Base-by-base conservation (phyloP, 768 basidiomycete genomes). In the Lentinula aciculospora region DNA sequence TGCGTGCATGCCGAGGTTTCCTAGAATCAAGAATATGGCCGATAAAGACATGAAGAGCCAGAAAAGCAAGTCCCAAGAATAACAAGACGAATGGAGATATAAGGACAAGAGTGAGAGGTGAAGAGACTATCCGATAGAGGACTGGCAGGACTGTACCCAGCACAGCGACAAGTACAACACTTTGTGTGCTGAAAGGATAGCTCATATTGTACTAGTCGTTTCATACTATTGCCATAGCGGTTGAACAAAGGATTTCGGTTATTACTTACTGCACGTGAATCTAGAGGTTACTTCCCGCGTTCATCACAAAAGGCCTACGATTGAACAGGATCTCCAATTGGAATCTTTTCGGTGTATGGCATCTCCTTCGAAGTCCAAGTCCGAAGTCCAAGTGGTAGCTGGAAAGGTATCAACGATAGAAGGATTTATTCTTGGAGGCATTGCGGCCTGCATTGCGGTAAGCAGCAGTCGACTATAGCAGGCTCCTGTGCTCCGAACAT, bases 371-470 rank as follows among this genome's bases (percentile, higher is more conserved):
- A 49, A 53, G 15, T 48, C 47, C n/a, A 49, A 53, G 15, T 48
- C 47, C n/a, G 65, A 64, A 56, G 64, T 65, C 32, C 63, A 5
- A 15, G 46, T 71, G 12, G 46, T 71, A 12, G 53, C 51, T 54
- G 31, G 48, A 25, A 49, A 44, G 15, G 61, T 93, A 34, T 84
- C 86, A 40, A 90, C 89, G 0, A 62, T 77, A 47, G 94, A 95
- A 70, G 83, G 89, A 40, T 99, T 99, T 67, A 46, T 90, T 10
- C 90, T 90, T 62, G 97, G 97, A 58, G 95, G 90, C 25, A 68
- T 94, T 53, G 97, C 97, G 53, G 97, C 94, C 58, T 92, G 85
- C 69, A 86, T 89, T 44, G 96, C 95, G 34, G 94, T 95, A 62
- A 65, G 84, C 76, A 17, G 7, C 44, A 23, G 5, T 53, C 57